Base-by-base conservation (phyloP, 2,329 filamentous ascomycete species). In the Aspergillus tanneri region DNA sequence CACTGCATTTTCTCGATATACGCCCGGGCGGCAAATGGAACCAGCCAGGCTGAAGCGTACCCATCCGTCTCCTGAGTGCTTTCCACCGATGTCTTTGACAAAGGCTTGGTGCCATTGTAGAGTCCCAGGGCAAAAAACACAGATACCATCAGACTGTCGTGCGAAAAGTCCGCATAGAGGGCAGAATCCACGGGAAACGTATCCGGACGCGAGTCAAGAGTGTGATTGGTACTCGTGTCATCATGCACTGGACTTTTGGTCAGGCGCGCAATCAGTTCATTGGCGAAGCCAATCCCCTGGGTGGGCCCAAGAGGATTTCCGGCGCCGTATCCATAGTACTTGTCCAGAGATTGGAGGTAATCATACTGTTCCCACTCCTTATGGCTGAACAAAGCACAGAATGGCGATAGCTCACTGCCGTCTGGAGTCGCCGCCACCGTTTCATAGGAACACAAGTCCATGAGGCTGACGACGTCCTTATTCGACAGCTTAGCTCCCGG, bases 1-100 rank as follows among this genome's bases (percentile, higher is more conserved):
- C 91, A 96, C 32, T 69, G 70, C 81, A 96, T 84, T 77, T 92
- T 93, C 77, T 96, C 91, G 27, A 96, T 82, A 66, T 95, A 95
- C 68, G 90, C 80, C 44, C 90, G 77, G 14, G 82, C 85, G 0
- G 80, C 88, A 69, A 96, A 96, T 0, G 91, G 88, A 14, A 95
- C 89, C 0, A 83, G 81, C 85, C 87, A 92, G 11, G 85, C 79
- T 0, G 88, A 82, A 9, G 86, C 85, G 66, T 83, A 96, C 3
- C 89, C 88, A 27, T 80, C 76, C 1, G 80, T 79, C 47, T 83
- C 67, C 5, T 69, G 57, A 0, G 80, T 75, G 35, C 78, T 72
- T 71, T 78, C 55, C 10, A 65, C 51, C 5, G 73, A 74, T 3
- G 72, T 73, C 19, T 76, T 77, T 2, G 79, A 76, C 19, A 86